A percentile compares a stretch with the other conserved stretches of the same genome.
Evolutionary conservation across 805 yeast genomes (phyloP).

Genomic region (Lipomyces spencermartinsiae): DNA sequence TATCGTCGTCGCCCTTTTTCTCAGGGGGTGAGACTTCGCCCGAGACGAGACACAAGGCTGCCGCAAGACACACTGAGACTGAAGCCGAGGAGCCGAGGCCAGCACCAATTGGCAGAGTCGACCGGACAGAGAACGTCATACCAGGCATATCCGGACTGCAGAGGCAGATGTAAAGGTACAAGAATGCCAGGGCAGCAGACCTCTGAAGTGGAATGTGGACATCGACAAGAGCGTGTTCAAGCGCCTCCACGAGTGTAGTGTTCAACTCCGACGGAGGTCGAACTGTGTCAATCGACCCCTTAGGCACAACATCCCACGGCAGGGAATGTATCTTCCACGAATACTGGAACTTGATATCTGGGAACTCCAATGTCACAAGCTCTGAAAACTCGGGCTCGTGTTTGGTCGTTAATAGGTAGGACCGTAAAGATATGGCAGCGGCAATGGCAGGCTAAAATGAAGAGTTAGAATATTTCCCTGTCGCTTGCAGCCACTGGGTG

Average conservation of each 20-base stretch:
- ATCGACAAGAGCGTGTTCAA: constrained; percentile 54
- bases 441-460: constrained; percentile 82
- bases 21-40: constrained; percentile 29
- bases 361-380: constrained; percentile 71
- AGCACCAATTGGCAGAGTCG: constrained; percentile 93
- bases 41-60: constrained; percentile 49
- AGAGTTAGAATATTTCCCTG: constrained; percentile 8
- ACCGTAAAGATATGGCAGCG: constrained; percentile 86
- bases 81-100: constrained; percentile 96
- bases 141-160: constrained; percentile 58
- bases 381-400: constrained; percentile 49
- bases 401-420: constrained; percentile 72
- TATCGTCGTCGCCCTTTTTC: background rate
- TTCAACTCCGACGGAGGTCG: constrained; percentile 53
- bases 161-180: constrained; percentile 72
- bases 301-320: constrained; percentile 59
- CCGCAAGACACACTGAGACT: constrained; percentile 78
- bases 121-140: constrained; percentile 67
- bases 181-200: constrained; percentile 80
- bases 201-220: constrained; percentile 66
- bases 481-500: background rate
- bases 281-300: constrained; percentile 35
- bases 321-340: constrained; percentile 67
- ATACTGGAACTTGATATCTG: constrained; percentile 74
- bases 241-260: constrained; percentile 60